phyloP scores from a whole-genome alignment of 2,329 filamentous ascomycete species.

The Talaromyces pinophilus region DNA sequence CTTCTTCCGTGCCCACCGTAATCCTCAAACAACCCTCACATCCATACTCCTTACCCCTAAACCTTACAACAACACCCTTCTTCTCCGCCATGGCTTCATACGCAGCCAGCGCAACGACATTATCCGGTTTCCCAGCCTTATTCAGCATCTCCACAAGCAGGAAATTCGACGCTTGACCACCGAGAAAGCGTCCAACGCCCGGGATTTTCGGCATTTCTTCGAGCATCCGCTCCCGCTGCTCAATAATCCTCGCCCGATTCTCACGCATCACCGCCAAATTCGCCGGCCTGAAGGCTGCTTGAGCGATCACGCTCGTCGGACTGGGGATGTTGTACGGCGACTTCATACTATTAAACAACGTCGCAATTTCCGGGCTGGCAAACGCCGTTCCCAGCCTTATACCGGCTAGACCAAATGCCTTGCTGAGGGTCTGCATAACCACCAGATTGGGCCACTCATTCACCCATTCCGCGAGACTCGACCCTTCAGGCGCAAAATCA shows the following conservation, averaged over 20 bases:
- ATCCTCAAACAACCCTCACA: slow-evolving; percentile 87
- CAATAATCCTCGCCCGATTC: slow-evolving; percentile 69
- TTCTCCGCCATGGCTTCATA: slow-evolving; percentile 85
- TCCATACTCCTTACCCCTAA: slow-evolving; percentile 87
- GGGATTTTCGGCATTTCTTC: slow-evolving; percentile 70
- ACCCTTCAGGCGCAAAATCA: slow-evolving; percentile 79
- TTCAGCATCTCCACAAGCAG: slow-evolving; percentile 86
- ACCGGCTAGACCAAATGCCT: slow-evolving; percentile 93
- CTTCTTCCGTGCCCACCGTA: slow-evolving; percentile 85
- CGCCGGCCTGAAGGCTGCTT: slow-evolving; percentile 65
- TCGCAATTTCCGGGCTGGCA: slow-evolving; percentile 70
- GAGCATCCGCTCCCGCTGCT: slow-evolving; percentile 76
- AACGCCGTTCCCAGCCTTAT: slow-evolving; percentile 90
- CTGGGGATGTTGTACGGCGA: slow-evolving; percentile 95
- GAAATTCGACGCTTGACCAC: slow-evolving; percentile 83
- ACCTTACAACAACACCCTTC: slow-evolving; percentile 87
- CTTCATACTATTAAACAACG: slow-evolving; percentile 85
- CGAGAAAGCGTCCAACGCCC: slow-evolving; percentile 78
- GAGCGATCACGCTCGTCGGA: slow-evolving; percentile 79
- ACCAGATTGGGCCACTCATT: slow-evolving; percentile 91
- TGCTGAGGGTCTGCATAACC: slow-evolving; percentile 97
- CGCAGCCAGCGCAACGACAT: slow-evolving; percentile 71
- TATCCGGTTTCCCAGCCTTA: slow-evolving; percentile 70
- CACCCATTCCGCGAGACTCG: slow-evolving; percentile 88
- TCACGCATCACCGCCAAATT: slow-evolving; percentile 72